Conservation (phyloP, 1,284 basidiomycete genomes). For the Hemileia vastatrix region DNA sequence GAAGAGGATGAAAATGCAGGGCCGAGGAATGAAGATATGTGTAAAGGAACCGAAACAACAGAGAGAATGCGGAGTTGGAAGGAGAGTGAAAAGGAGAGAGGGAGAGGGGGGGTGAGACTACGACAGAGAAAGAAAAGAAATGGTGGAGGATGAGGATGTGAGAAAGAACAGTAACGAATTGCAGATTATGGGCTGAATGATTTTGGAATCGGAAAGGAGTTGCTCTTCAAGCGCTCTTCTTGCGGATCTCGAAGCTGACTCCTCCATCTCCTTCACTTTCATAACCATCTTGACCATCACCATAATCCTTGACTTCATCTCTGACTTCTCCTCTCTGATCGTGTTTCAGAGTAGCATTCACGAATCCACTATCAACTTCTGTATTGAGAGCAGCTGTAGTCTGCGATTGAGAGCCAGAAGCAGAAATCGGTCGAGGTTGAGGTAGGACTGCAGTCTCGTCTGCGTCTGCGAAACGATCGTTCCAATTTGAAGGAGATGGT, state of each 20-base stretch:
- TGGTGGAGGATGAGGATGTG: neutral
- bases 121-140: no score
- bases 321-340: neutral
- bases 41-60: no score
- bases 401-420: neutral
- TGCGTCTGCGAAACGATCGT: constrained; percentile 20
- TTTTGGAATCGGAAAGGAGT: neutral
- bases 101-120: no score
- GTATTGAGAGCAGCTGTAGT: neutral
- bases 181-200: no score
- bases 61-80: no score
- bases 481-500: neutral
- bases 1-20: no score
- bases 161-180: neutral
- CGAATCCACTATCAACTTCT: neutral
- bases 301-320: neutral
- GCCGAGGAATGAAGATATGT: no score
- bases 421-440: neutral
- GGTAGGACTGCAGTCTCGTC: constrained; percentile 7
- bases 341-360: neutral
- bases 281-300: neutral
- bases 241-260: neutral
- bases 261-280: neutral
- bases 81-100: no score
- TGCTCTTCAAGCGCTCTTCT: neutral